Evolutionary conservation across 768 basidiomycete genomes (phyloP).

Genomic region (Sarcodon aspratus): DNA sequence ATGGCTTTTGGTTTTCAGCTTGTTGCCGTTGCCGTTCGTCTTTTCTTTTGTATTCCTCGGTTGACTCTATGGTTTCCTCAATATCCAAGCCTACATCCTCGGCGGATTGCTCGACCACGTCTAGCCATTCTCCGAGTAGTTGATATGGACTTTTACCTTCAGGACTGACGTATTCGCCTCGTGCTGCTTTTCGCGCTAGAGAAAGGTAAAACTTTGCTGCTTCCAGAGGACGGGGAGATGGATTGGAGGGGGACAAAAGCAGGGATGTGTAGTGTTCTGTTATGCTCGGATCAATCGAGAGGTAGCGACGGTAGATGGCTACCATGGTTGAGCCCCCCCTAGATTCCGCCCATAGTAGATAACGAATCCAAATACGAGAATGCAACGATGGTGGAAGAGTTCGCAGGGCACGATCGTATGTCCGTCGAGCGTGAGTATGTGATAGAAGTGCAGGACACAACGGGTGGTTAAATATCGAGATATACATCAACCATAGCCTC

Average conservation of each 20-base stretch:
- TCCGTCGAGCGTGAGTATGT: conserved; percentile 84
- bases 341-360: conserved; percentile 84
- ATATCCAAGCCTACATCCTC: conserved; percentile 89
- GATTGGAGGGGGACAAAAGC: conserved; percentile 46
- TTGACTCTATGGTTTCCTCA: conserved; percentile 55
- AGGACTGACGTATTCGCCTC: conserved; percentile 74
- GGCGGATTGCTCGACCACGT: conserved; percentile 80
- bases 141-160: conserved; percentile 96
- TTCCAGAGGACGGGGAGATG: conserved; percentile 65
- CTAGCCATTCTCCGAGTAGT: conserved; percentile 84
- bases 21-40: conserved; percentile 1
- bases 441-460: conserved; percentile 76
- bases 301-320: conserved; percentile 80
- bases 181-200: conserved; percentile 73
- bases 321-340: conserved; percentile 73
- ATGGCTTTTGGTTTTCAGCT: conserved; percentile 3
- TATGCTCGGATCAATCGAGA: conserved; percentile 67
- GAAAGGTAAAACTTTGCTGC: conserved; percentile 85
- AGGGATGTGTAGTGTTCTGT: conserved; percentile 71
- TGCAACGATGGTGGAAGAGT: conserved; percentile 91
- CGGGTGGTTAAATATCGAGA: conserved; percentile 83
- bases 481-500: conserved; percentile 87
- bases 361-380: conserved; percentile 83
- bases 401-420: conserved; percentile 89
- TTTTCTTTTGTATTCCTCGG: conserved; percentile 25